A percentile compares a stretch with the other conserved stretches of the same genome.
Evolutionary conservation across 176 grass and related monocot genomes (phyloP).

Genomic region (Carex kokanica): DNA sequence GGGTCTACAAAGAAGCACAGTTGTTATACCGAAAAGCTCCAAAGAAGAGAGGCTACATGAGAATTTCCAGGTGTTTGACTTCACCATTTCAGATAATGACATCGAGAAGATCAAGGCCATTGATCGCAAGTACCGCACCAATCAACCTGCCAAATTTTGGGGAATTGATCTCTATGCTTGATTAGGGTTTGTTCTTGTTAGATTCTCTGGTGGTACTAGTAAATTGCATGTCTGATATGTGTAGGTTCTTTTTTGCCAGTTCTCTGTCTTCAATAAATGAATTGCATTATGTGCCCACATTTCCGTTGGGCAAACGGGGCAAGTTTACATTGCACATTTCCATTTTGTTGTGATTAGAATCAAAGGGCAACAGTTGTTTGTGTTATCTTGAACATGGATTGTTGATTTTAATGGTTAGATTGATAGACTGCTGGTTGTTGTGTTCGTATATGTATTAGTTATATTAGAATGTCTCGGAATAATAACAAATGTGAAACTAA

Average conservation of each 20-base stretch:
- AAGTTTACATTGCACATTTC: neutral
- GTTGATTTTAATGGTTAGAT: neutral
- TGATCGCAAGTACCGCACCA: slow-evolving; percentile 65
- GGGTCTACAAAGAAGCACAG: slow-evolving; percentile 86
- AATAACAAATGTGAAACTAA: no score
- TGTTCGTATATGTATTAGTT: neutral
- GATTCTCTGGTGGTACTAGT: neutral
- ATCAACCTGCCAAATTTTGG: slow-evolving; percentile 95
- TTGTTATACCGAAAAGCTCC: slow-evolving; percentile 88
- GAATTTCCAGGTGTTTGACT: slow-evolving; percentile 68
- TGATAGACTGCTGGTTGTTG: neutral
- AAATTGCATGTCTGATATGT: neutral
- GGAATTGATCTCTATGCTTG: slow-evolving; percentile 78
- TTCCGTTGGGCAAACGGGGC: neutral
- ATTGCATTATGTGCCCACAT: neutral
- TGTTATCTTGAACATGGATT: neutral
- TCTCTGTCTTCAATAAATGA: neutral
- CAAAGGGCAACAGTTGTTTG: neutral
- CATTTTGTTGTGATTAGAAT: no score
- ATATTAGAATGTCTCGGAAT: neutral
- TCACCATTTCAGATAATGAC: slow-evolving; percentile 62
- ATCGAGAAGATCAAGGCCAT: slow-evolving; percentile 78
- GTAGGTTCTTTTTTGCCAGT: neutral
- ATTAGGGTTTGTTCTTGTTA: slow-evolving; percentile 16
- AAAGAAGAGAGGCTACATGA: slow-evolving; percentile 61